Percentiles rank a stretch among this genome's conserved stretches.
Conservation (phyloP, 768 basidiomycete species). For the Suillus paluster region DNA sequence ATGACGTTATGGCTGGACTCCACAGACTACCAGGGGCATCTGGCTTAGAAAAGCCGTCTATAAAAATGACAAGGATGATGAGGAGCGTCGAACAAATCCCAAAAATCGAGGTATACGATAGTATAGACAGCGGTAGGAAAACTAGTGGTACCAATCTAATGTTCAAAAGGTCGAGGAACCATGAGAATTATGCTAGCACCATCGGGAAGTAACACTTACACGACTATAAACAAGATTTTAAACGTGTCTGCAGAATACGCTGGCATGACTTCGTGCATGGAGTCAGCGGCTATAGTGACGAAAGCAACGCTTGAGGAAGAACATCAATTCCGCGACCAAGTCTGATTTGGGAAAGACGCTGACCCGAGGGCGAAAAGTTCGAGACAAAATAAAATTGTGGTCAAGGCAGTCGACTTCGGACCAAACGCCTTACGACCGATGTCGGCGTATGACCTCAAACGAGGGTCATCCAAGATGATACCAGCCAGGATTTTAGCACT, state of each 20-base stretch:
- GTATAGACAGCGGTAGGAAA: slow-evolving; percentile 81
- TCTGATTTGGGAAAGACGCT: slow-evolving; percentile 18
- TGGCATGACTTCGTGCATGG: slow-evolving; percentile 75
- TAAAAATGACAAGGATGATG: slow-evolving; percentile 75
- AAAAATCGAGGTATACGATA: slow-evolving; percentile 88
- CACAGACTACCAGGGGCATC: slow-evolving; percentile 82
- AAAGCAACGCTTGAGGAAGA: slow-evolving; percentile 68
- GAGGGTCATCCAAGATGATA: slow-evolving; percentile 71
- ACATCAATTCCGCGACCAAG: background rate
- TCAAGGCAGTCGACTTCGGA: slow-evolving; percentile 61
- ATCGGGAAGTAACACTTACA: slow-evolving; percentile 50
- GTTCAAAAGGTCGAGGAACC: slow-evolving; percentile 1
- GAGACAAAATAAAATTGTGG: slow-evolving; percentile 79
- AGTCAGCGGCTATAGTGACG: slow-evolving; percentile 90
- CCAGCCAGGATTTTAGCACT: slow-evolving; percentile 88
- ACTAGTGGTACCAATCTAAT: slow-evolving; percentile 78
- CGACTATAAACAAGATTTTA: slow-evolving; percentile 71
- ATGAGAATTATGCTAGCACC: background rate
- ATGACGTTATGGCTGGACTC: slow-evolving; percentile 69
- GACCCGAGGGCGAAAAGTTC: slow-evolving; percentile 87
- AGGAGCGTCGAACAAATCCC: slow-evolving; percentile 81
- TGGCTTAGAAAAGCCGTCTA: slow-evolving; percentile 79
- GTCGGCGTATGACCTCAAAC: slow-evolving; percentile 83
- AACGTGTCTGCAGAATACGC: slow-evolving; percentile 67
- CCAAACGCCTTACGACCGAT: slow-evolving; percentile 92